Evolutionary conservation across 2,329 filamentous ascomycete genomes (phyloP).

Genomic region (Penicillium sp.): DNA sequence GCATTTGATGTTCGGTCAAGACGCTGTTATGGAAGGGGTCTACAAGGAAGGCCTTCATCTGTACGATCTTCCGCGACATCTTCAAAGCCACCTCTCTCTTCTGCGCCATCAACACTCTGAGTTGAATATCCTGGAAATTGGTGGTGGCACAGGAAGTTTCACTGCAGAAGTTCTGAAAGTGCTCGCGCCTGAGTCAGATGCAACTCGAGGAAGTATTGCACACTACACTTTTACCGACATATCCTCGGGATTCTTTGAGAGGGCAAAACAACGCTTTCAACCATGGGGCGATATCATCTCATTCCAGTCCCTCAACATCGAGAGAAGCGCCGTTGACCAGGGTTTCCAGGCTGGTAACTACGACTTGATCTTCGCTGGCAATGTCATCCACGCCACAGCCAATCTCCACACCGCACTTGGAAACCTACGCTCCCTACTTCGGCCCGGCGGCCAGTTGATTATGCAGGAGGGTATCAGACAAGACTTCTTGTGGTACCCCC

Average conservation of each 20-base stretch:
- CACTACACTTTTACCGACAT: slow-evolving; percentile 32
- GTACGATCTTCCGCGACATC: slow-evolving; percentile 19
- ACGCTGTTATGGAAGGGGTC: slow-evolving; percentile 28
- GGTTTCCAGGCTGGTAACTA: slow-evolving; percentile 27
- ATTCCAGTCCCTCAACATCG: slow-evolving; percentile 30
- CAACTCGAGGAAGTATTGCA: slow-evolving; percentile 9
- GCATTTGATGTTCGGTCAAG: slow-evolving; percentile 33
- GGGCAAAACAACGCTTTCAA: slow-evolving; percentile 24
- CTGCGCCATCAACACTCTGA: slow-evolving; percentile 19
- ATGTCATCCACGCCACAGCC: slow-evolving; percentile 34
- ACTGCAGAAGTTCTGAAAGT: slow-evolving; percentile 21
- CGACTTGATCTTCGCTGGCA: slow-evolving; percentile 34
- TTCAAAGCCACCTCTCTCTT: slow-evolving; percentile 17
- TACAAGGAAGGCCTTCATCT: slow-evolving; percentile 28
- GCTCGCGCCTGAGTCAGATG: slow-evolving; percentile 11
- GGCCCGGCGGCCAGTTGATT: slow-evolving; percentile 19
- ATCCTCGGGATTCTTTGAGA: slow-evolving; percentile 29
- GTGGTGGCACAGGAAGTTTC: slow-evolving; percentile 30
- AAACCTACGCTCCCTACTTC: slow-evolving; percentile 16
- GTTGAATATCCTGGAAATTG: slow-evolving; percentile 24
- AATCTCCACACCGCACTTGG: slow-evolving; percentile 8
- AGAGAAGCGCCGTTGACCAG: slow-evolving; percentile 24
- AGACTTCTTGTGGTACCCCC: slow-evolving; percentile 22
- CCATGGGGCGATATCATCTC: slow-evolving; percentile 23
- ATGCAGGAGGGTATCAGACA: slow-evolving; percentile 24